Evolutionary conservation across 116 monocot species (phyloP).

Genomic region (Zostera marina): DNA sequence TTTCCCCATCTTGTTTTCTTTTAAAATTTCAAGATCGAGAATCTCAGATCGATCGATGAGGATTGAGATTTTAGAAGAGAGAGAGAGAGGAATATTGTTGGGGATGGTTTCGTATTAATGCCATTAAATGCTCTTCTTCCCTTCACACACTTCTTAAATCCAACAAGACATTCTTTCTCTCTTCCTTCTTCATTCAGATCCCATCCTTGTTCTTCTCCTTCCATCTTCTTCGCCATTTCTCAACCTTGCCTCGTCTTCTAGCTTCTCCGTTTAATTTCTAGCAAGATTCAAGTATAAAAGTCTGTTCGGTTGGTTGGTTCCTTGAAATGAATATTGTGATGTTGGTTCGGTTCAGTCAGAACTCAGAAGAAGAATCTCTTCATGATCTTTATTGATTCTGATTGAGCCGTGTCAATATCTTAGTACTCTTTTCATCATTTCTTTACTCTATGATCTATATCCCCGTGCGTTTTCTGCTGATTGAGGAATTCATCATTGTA

Average conservation of each 20-base stretch:
- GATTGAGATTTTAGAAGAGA: background rate
- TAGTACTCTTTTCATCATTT: constrained; percentile 34
- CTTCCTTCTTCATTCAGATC: background rate
- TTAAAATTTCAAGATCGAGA: background rate
- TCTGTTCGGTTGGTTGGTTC: too few relatives aligned
- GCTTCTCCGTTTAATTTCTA: too few relatives aligned
- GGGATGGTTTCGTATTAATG: constrained; percentile 7
- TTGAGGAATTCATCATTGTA: too few relatives aligned
- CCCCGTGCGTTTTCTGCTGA: too few relatives aligned
- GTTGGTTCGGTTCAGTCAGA: constrained; percentile 26
- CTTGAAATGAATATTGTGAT: constrained; percentile 17
- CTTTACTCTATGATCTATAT: too few relatives aligned
- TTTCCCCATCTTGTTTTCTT: background rate
- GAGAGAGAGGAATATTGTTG: constrained; percentile 5
- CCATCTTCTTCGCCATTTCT: background rate
- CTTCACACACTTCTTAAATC: constrained; percentile 11
- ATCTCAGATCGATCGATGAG: background rate
- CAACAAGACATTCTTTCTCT: constrained; percentile 17
- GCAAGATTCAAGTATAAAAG: too few relatives aligned
- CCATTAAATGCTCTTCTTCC: constrained; percentile 11
- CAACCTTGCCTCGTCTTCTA: constrained; percentile 1
- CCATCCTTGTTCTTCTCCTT: background rate
- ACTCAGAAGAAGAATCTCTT: too few relatives aligned
- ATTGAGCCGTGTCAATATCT: constrained; percentile 64
- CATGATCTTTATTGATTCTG: background rate